phyloP scores from a whole-genome alignment of 257 asterid species.

The Jacaranda copaia region DNA sequence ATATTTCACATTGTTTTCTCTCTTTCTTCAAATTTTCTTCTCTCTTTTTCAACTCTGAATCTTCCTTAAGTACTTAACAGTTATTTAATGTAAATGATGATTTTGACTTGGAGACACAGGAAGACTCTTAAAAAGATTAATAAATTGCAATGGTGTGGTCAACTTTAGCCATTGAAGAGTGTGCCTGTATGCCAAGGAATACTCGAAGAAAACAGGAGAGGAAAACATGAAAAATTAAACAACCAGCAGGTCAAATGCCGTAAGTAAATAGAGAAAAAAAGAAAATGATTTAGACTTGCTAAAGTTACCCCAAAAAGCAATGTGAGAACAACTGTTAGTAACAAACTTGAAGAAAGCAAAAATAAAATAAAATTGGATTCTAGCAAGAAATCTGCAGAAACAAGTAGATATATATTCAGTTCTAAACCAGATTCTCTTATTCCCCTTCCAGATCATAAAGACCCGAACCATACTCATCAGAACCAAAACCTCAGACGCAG shows the following conservation, averaged over 20 bases:
- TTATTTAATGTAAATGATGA: not conserved
- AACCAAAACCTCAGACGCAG: conserved; percentile 15
- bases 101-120: not conserved
- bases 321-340: not conserved
- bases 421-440: not conserved
- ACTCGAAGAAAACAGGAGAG: not conserved
- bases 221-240: conserved; percentile 5
- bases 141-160: not conserved
- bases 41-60: not conserved
- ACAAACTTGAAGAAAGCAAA: not conserved
- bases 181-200: not conserved
- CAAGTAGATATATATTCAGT: not conserved
- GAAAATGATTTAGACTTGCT: not conserved
- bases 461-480: not conserved
- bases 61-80: not conserved
- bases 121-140: not conserved
- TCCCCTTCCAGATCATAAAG: not conserved
- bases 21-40: conserved; percentile 3
- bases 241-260: not conserved
- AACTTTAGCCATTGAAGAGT: not conserved
- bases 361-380: not conserved
- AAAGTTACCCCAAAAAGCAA: not conserved
- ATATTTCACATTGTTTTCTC: conserved; percentile 15
- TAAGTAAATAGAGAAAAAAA: not conserved
- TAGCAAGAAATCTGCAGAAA: not conserved